These are phyloP conservation scores for Ganoderma leucocontextum DNA, from an alignment of 1,284 basidiomycete species.

Conservation along the genomic window DNA sequence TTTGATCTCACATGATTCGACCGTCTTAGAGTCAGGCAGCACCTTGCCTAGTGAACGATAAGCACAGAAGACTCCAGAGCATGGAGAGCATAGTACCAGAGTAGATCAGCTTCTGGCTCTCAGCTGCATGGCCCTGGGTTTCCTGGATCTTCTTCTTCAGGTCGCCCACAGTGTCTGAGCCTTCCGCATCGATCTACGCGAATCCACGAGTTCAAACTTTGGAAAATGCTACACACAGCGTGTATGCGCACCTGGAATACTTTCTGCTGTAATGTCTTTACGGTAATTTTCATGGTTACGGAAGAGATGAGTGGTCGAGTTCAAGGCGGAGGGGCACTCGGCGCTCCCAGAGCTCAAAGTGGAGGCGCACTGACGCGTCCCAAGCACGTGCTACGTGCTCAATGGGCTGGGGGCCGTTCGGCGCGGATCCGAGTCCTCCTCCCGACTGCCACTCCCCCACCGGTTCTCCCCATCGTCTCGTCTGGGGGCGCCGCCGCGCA, in stretches of 20 bases:
- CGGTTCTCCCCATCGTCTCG: slow-evolving; percentile 12
- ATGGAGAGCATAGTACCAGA: slow-evolving; percentile 62
- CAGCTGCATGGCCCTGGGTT: slow-evolving; percentile 78
- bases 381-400: slow-evolving; percentile 35
- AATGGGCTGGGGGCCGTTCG: background rate
- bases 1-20: slow-evolving; percentile 92
- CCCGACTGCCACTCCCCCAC: slow-evolving; percentile 16
- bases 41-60: slow-evolving; percentile 79
- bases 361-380: slow-evolving; percentile 37
- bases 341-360: slow-evolving; percentile 24
- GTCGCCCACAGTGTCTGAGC: slow-evolving; percentile 75
- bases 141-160: slow-evolving; percentile 90
- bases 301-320: slow-evolving; percentile 33
- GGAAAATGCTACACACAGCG: slow-evolving; percentile 4
- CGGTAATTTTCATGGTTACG: slow-evolving; percentile 84
- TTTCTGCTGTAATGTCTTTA: slow-evolving; percentile 95
- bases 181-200: slow-evolving; percentile 82
- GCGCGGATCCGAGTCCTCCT: slow-evolving; percentile 15
- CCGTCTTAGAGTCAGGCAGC: slow-evolving; percentile 87
- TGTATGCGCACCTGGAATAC: slow-evolving; percentile 65
- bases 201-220: slow-evolving; percentile 23
- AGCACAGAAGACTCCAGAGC: background rate
- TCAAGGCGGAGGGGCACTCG: slow-evolving; percentile 13
- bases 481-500: background rate
- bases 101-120: slow-evolving; percentile 94